phyloP scores from a whole-genome alignment of 495 filamentous ascomycete genomes.

The Mytilinidion resinicola region DNA sequence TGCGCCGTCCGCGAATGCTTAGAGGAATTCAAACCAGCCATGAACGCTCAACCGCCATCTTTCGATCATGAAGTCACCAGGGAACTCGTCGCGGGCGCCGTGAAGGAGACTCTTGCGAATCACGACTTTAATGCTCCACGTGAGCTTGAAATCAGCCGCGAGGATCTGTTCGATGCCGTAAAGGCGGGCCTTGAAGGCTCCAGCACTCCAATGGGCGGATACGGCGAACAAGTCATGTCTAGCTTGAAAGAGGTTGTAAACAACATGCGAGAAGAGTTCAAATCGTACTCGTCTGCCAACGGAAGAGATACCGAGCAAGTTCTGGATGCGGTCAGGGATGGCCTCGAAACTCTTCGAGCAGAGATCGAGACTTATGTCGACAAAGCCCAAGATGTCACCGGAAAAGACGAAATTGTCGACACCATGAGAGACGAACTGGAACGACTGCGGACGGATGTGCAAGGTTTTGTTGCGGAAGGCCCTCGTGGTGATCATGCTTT shows the following conservation, averaged over 20 bases:
- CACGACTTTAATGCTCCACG: slow-evolving; percentile 40
- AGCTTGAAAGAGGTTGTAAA: slow-evolving; percentile 69
- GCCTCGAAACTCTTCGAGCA: slow-evolving; percentile 68
- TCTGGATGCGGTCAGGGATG: slow-evolving; percentile 77
- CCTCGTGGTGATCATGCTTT: slow-evolving; percentile 37
- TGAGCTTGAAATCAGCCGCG: slow-evolving; percentile 56
- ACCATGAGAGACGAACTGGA: slow-evolving; percentile 68
- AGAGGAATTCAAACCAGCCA: slow-evolving; percentile 63
- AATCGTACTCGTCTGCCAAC: slow-evolving; percentile 66
- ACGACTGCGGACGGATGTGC: slow-evolving; percentile 64
- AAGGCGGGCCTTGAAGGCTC: slow-evolving; percentile 52
- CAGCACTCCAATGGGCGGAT: slow-evolving; percentile 42
- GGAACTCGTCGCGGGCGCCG: slow-evolving; percentile 31
- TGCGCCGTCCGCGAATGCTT: slow-evolving; percentile 70
- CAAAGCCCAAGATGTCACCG: slow-evolving; percentile 55
- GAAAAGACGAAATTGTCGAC: slow-evolving; percentile 72
- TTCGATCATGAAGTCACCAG: slow-evolving; percentile 16
- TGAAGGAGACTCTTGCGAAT: slow-evolving; percentile 50
- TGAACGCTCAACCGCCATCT: slow-evolving; percentile 38
- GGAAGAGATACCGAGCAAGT: slow-evolving; percentile 75
- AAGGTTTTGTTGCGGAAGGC: slow-evolving; percentile 50
- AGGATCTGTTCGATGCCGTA: slow-evolving; percentile 62
- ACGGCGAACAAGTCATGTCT: slow-evolving; percentile 62
- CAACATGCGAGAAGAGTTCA: slow-evolving; percentile 62
- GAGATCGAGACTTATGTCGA: slow-evolving; percentile 79